These are phyloP conservation scores for Termitomyces sp. DNA, from an alignment of 768 basidiomycete species.

Conservation along the genomic window DNA sequence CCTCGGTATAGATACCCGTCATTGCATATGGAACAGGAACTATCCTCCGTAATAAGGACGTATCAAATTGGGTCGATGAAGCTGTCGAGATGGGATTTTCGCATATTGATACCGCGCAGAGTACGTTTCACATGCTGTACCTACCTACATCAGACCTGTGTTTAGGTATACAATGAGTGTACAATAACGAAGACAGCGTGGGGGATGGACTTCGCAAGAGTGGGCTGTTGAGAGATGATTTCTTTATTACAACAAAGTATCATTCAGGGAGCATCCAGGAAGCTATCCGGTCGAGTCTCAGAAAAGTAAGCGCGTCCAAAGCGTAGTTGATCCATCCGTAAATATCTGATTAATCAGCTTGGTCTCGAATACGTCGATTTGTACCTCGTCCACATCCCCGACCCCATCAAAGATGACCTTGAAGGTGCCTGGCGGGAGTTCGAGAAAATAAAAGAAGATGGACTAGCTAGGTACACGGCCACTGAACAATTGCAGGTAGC, in stretches of 20 bases:
- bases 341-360: conserved; percentile 35
- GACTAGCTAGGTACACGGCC: conserved; percentile 32
- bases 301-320: conserved; percentile 29
- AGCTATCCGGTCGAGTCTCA: conserved; percentile 42
- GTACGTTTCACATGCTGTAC: conserved; percentile 5
- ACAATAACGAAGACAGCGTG: conserved; percentile 32
- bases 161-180: conserved; percentile 23
- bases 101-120: conserved; percentile 21
- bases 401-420: conserved; percentile 23
- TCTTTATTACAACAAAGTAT: conserved; percentile 58
- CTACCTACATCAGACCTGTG: conserved; percentile 11
- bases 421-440: conserved; percentile 49
- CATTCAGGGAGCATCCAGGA: conserved; percentile 31
- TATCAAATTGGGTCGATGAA: conserved; percentile 5
- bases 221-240: conserved; percentile 36
- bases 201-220: conserved; percentile 41
- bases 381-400: conserved; percentile 63
- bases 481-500: not conserved
- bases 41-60: conserved; percentile 5
- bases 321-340: not conserved
- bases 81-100: conserved; percentile 14
- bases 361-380: conserved; percentile 58
- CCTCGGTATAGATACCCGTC: conserved; percentile 8
- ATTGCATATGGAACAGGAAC: conserved; percentile 17
- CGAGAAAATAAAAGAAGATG: conserved; percentile 45